Evolutionary conservation across 768 basidiomycete genomes (phyloP), one percentile per base, ranked within the genome.

Genomic region (Sarcodon aspratus): DNA sequence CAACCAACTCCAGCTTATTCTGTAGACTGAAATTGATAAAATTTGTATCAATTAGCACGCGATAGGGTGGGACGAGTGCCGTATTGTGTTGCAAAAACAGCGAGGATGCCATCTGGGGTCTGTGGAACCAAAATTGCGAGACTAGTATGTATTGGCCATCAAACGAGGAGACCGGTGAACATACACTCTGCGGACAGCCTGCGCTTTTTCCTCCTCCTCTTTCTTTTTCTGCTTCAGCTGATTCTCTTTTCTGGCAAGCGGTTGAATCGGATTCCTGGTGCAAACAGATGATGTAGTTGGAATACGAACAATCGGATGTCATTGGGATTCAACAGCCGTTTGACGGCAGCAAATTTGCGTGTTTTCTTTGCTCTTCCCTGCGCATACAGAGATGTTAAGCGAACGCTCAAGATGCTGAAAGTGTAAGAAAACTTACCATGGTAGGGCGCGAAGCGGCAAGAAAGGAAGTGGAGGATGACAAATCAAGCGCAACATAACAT

Each of bases 1-100:
- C 81, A 17, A 97, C 73, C 48, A 98, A 75, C 64, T 99, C 96
- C 55, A 99, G 69, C 65, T 97, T 96, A 66, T 98, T 99, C 69
- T 99, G 96, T 45, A 99, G 74, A 55, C 85, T 90, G 63, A 98
- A 95, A 63, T 98, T 98, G 74, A 99, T 99, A 57, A 99, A 98
- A 64, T 99, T 99, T 62, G 96, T 99, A 66, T 99, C 96, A 52
- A 99, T 91, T 36, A 99, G 79, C 27, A 99, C 90, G 15, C 95
- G 82, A 62, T 98, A 99, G 3, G 96, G 96, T 0, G 96, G 96
- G 0, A 90, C 94, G 44, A 99, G 85, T 15, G 96, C 85, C 17
- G 86, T 82, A 64, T 99, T 98, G 64, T 98, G 96, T 4, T 86
- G 82, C 37, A 99, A 73, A 73, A 97, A 97, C 56, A 97, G 72